Evolutionary conservation across 768 basidiomycete genomes (phyloP), one percentile per base, ranked within the genome.

Genomic region (Collybia sordida): DNA sequence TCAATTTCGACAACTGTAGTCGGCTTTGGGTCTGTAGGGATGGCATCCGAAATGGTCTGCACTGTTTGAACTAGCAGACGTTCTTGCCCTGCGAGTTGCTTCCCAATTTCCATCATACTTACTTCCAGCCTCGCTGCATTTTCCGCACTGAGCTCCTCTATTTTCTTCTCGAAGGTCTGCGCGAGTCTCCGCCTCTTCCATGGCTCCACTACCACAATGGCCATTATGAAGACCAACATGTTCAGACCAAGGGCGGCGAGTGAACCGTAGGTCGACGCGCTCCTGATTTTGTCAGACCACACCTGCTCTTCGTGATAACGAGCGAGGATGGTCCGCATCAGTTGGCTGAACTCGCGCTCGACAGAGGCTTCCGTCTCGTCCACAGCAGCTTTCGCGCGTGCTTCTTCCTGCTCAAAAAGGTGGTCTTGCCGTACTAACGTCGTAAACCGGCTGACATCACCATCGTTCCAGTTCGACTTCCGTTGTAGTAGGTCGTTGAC

Each of bases 241-340:
- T 99, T 99, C 53, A 96, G 80, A 11, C 83, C 86, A 19, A 98
- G 78, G 47, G 84, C 95, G 4, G 85, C 86, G 51, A 98, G 72
- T 35, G 87, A 88, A 3, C 93, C 95, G 64, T 98, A 98, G 4
- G 97, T 98, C 54, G 91, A 93, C 22, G 89, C 88, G 58, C 90
- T 93, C 28, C 97, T 84, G 52, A 99, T 97, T 71, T 99, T 99
- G 75, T 99, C 96, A 46, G 91, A 93, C 97, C 97, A 99, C 2
- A 98, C 84, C 66, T 99, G 97, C 65, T 99, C 97, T 70, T 98
- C 96, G 71, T 98, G 96, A 67, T 98, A 98, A 34, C 96, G 80
- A 42, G 82, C 85, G 51, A 99, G 79, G 60, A 98, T 98, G 8
- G 81, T 75, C 49, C 85, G 85, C 87, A 96, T 90, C 25, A 98